Percentiles rank a stretch among this genome's conserved stretches.
phyloP scores from a whole-genome alignment of 345 rosid species.

The Camelina sativa region DNA sequence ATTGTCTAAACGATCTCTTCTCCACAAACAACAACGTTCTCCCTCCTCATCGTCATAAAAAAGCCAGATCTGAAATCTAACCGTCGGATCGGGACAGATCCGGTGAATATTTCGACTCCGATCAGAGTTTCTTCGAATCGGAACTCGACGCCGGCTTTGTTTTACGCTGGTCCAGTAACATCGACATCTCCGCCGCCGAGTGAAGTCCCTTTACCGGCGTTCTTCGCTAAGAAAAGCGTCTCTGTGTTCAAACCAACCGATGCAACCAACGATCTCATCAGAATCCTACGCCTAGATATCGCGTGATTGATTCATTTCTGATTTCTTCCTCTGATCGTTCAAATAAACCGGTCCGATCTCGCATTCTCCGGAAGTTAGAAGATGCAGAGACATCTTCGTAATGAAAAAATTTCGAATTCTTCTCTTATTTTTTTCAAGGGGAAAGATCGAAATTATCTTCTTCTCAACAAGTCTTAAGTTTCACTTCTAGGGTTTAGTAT shows the following conservation, averaged over 20 bases:
- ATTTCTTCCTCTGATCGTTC: neutral
- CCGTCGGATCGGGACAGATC: constrained; percentile 43
- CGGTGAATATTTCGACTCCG: constrained; percentile 33
- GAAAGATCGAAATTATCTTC: constrained; percentile 44
- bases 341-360: neutral
- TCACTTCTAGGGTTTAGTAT: neutral
- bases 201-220: constrained; percentile 77
- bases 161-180: constrained; percentile 77
- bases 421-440: constrained; percentile 91
- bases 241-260: constrained; percentile 27
- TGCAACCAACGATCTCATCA: constrained; percentile 58
- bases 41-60: constrained; percentile 32
- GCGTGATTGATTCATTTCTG: constrained; percentile 14
- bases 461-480: constrained; percentile 35
- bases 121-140: constrained; percentile 34
- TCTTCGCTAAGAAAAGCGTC: constrained; percentile 53
- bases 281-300: constrained; percentile 54
- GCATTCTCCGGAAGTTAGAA: neutral
- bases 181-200: constrained; percentile 79
- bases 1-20: constrained; percentile 41
- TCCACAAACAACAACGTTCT: constrained; percentile 24
- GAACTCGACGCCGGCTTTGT: constrained; percentile 30
- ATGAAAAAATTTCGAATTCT: constrained; percentile 10
- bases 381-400: neutral
- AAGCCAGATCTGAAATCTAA: constrained; percentile 44